These are phyloP conservation scores for Inga leiocalycina DNA, from an alignment of 306 rosid species.

Conservation along the genomic window DNA sequence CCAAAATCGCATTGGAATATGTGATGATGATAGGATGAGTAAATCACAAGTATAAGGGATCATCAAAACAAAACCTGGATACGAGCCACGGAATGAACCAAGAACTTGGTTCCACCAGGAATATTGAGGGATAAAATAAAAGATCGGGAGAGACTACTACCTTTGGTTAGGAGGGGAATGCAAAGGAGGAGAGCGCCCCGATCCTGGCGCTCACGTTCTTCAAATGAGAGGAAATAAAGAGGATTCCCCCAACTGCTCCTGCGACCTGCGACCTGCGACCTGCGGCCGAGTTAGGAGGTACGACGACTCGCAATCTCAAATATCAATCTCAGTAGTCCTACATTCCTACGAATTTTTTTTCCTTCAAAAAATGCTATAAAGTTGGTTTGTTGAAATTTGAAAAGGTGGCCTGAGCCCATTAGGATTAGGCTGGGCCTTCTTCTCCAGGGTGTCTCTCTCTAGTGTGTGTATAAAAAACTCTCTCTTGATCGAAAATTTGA, in stretches of 20 bases:
- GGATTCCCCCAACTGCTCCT: background rate
- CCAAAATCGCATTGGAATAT: background rate
- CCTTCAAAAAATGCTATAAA: no score
- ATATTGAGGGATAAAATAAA: background rate
- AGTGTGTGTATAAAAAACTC: no score
- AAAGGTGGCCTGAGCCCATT: no score
- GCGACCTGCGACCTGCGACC: background rate
- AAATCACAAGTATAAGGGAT: constrained; percentile 10
- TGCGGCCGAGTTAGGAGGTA: background rate
- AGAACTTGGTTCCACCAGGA: background rate
- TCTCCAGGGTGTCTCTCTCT: no score
- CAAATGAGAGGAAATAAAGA: constrained; percentile 25
- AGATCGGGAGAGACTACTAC: constrained; percentile 32
- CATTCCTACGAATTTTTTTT: no score
- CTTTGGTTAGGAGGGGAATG: background rate
- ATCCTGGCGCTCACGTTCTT: constrained; percentile 46
- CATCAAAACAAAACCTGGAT: background rate
- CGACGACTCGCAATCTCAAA: background rate
- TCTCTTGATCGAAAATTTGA: no score
- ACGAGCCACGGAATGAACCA: background rate
- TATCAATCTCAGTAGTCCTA: no score
- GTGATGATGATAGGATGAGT: background rate
- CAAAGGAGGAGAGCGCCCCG: constrained; percentile 15
- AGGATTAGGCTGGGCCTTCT: no score
- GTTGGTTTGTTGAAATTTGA: no score